phyloP scores from a whole-genome alignment of 805 yeast genomes.

The Starmerella cellae region DNA sequence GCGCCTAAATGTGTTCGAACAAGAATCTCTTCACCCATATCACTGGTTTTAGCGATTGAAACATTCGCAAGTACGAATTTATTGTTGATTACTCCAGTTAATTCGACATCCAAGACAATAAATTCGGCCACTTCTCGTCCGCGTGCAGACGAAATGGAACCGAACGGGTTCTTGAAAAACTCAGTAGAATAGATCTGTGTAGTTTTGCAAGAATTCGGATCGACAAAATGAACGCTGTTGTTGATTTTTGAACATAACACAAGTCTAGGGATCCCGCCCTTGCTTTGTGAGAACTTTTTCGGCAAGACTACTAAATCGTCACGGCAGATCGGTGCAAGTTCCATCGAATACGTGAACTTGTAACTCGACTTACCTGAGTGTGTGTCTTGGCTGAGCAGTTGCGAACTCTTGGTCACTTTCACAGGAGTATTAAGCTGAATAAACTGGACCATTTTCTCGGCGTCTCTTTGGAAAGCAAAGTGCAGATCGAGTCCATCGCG shows the following conservation, averaged over 20 bases:
- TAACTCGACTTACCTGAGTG: constrained; percentile 80
- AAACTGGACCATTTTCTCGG: constrained; percentile 87
- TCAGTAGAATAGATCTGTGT: constrained; percentile 59
- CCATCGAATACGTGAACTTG: constrained; percentile 85
- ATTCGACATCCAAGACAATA: constrained; percentile 85
- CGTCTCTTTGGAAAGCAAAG: constrained; percentile 79
- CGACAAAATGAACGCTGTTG: constrained; percentile 73
- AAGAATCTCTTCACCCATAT: constrained; percentile 71
- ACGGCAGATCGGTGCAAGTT: constrained; percentile 90
- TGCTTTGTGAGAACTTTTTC: constrained; percentile 62
- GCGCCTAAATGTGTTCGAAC: constrained; percentile 89
- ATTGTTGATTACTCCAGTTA: constrained; percentile 67
- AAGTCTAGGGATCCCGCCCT: constrained; percentile 72
- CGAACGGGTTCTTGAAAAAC: constrained; percentile 74
- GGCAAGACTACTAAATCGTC: constrained; percentile 93
- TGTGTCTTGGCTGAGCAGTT: constrained; percentile 79
- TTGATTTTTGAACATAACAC: constrained; percentile 76
- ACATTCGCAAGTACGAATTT: constrained; percentile 76
- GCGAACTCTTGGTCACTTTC: constrained; percentile 72
- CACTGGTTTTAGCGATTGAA: constrained; percentile 78
- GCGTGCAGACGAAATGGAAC: constrained; percentile 35
- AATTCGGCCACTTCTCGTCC: constrained; percentile 69
- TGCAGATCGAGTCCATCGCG: constrained; percentile 92
- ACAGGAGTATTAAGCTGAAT: constrained; percentile 73
- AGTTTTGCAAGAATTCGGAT: constrained; percentile 65